Percentiles rank a stretch among this genome's conserved stretches.
phyloP scores from a whole-genome alignment of 345 rosid species.

The Bruguiera sexangula region DNA sequence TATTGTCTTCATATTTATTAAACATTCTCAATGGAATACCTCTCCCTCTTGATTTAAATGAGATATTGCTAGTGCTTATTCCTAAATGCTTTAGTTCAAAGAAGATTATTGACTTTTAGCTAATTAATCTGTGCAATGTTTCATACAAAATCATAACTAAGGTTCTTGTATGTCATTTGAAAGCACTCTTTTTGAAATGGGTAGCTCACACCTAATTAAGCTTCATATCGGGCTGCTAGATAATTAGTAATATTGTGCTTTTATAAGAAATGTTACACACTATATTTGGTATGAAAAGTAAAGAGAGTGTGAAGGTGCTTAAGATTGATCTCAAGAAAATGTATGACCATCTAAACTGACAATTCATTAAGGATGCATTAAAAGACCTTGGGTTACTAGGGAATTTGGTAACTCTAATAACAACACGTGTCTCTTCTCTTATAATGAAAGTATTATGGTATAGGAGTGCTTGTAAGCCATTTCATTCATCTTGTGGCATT shows the following conservation, averaged over 20 bases:
- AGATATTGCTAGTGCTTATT: background rate
- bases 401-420: background rate
- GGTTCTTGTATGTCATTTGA: background rate
- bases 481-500: background rate
- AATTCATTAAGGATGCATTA: background rate
- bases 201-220: background rate
- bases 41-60: background rate
- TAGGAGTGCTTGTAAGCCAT: background rate
- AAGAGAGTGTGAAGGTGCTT: background rate
- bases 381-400: background rate
- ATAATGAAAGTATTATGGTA: background rate
- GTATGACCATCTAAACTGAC: background rate
- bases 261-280: background rate
- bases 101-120: background rate
- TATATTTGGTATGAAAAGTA: background rate
- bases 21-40: too few relatives aligned
- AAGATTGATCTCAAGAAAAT: background rate
- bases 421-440: background rate
- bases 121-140: background rate
- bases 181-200: rapidly evolving
- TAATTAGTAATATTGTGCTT: background rate
- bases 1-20: too few relatives aligned
- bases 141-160: background rate
- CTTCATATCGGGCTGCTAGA: rapidly evolving
- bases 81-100: background rate